These are phyloP conservation scores for Benincasa hispida DNA, from an alignment of 306 rosid species.

Conservation along the genomic window DNA sequence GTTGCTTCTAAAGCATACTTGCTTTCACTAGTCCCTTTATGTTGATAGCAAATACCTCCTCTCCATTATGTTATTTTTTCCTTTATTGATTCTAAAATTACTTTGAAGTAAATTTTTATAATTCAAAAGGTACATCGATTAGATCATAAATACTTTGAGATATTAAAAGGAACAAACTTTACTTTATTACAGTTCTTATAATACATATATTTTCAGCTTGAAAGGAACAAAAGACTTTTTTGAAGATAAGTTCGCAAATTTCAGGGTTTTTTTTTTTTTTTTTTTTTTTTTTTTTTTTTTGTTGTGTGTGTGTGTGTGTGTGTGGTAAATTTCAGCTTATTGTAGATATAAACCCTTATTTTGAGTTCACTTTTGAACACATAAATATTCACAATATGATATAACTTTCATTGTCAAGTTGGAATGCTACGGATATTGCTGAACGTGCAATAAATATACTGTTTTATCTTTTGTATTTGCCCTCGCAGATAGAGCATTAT, in stretches of 20 bases:
- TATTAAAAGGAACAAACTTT: background rate
- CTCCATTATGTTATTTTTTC: background rate
- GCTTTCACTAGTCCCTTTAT: background rate
- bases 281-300: too few relatives aligned
- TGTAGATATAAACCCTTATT: too few relatives aligned
- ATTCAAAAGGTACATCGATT: background rate
- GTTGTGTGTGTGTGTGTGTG: too few relatives aligned
- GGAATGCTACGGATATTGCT: background rate
- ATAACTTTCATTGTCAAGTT: background rate
- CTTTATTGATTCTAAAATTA: background rate
- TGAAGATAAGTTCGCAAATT: background rate
- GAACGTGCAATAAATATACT: background rate
- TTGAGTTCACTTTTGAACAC: background rate
- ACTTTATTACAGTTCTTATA: background rate
- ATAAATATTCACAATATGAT: background rate
- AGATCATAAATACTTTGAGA: background rate
- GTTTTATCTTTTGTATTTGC: conserved; percentile 6
- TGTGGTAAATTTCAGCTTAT: too few relatives aligned
- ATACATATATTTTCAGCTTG: background rate
- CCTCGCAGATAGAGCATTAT: conserved; percentile 85
- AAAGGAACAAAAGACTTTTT: background rate
- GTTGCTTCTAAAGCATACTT: background rate
- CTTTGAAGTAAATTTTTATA: background rate
- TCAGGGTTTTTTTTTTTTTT: too few relatives aligned
- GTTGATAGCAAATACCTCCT: background rate